Conservation (phyloP, 352 stramenopile species). For the Ophiocytium majus region DNA sequence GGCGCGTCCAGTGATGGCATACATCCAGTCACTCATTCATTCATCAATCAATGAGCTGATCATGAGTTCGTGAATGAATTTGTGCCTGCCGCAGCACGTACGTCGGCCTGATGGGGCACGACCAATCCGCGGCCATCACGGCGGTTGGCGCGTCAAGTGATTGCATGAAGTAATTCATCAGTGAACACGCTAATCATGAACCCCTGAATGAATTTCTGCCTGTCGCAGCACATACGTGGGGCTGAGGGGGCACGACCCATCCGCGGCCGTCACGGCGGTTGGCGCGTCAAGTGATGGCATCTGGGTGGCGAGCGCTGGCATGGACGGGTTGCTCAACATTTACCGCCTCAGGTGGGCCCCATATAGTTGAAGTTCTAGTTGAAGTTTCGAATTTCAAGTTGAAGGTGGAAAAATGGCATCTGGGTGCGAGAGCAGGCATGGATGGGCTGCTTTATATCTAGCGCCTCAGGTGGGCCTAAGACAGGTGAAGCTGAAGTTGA, state of each 20-base stretch:
- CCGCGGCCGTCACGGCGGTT: conserved; percentile 35
- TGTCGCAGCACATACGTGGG: conserved; percentile 26
- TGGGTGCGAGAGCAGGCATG: conserved; percentile 49
- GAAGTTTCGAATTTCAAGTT: conserved; percentile 2
- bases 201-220: too few species aligned
- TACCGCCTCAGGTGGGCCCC: conserved; percentile 30
- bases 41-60: too few species aligned
- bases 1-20: conserved; percentile 38
- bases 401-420: conserved; percentile 37
- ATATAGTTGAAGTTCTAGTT: conserved; percentile 12
- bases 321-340: conserved; percentile 41
- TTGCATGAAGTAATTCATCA: too few species aligned
- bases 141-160: too few species aligned
- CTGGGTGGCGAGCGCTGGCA: conserved; percentile 47
- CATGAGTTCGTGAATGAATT: too few species aligned
- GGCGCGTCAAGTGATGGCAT: conserved; percentile 38
- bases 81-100: too few species aligned
- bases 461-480: conserved; percentile 22
- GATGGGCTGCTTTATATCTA: conserved; percentile 45
- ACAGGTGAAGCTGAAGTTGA: neutral
- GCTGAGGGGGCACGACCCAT: conserved; percentile 40
- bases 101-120: too few species aligned
- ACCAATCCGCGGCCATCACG: too few species aligned
- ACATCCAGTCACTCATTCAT: too few species aligned
- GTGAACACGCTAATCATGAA: too few species aligned